Evolutionary conservation across 202 grass and related monocot genomes (phyloP), one percentile per base, ranked within the genome.

Genomic region (Zizania palustris): DNA sequence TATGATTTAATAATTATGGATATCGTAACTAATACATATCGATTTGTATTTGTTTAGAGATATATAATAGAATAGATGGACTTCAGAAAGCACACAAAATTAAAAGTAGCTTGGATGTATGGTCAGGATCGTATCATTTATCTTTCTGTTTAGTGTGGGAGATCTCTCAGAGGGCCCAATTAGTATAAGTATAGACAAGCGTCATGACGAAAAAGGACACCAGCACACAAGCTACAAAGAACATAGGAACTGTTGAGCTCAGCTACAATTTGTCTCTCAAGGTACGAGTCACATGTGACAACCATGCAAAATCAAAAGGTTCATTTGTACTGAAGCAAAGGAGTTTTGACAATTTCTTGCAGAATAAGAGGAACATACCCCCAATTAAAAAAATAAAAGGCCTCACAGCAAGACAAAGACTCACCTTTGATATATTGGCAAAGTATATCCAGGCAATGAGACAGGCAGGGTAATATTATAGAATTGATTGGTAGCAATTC

Each of bases 311-410:
- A 34, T 6, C 14, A 63, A 4, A 2, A 50, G 5, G 28, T 51
- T 63, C 28, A 21, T 39, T 51, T 75, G 11, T 37, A 42, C 3
- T 22, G 37, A 42, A 71, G 20, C 48, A 14, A 22, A 55, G 41
- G 36, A 57, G 18, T 72, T 72, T 41, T 57, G 15, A 13, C 16
- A 39, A 54, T 54, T 72, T 75, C 36, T 35, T 48, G 33, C 14
- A 62, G 4, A 61, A 46, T 16, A 51, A 44, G 0, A 45, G 14
- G 13, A 75, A 63, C 13, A 9, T 11, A 0, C 6, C 63, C 15
- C 50, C 6, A 54, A 54, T 76, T 39, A 22, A 5, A 15, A 49
- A 20, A 64, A 46, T 28, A 11, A 19, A 53, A 65, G 34, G 16
- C 11, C 11, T 76, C 5, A 51, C 5, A 51, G 49, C 49, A 45